These are phyloP conservation scores for Cyclotella sp. DNA, from an alignment of 108 stramenopile species.

Conservation along the genomic window DNA sequence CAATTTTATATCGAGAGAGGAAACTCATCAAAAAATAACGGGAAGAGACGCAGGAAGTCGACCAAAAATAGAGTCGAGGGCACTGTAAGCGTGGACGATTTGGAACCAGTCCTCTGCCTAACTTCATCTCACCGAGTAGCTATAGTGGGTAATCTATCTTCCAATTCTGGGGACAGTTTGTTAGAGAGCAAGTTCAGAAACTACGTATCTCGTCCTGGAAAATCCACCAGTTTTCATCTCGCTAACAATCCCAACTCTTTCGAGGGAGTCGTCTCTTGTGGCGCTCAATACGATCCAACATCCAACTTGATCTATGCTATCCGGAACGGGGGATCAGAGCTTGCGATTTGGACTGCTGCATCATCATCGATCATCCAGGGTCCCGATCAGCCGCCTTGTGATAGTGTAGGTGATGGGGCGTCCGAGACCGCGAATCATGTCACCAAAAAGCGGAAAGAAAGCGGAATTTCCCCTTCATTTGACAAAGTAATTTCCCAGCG, in stretches of 20 bases:
- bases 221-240: constrained; percentile 32
- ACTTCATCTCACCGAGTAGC: constrained; percentile 50
- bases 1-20: constrained; percentile 27
- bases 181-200: constrained; percentile 47
- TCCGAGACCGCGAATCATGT: constrained; percentile 13
- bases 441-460: constrained; percentile 37
- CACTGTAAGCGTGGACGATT: constrained; percentile 4
- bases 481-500: constrained; percentile 23
- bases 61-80: constrained; percentile 9
- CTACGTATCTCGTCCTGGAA: constrained; percentile 49
- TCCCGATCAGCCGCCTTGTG: constrained; percentile 24
- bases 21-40: constrained; percentile 24
- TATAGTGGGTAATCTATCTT: constrained; percentile 26
- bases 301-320: constrained; percentile 49
- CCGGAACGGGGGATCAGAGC: constrained; percentile 45
- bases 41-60: constrained; percentile 42
- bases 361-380: constrained; percentile 48
- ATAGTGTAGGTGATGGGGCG: background rate
- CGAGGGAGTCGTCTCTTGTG: constrained; percentile 30
- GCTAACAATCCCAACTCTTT: constrained; percentile 15
- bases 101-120: constrained; percentile 42
- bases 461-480: background rate
- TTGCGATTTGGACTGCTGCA: constrained; percentile 51
- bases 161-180: constrained; percentile 6
- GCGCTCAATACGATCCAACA: constrained; percentile 44